Evolutionary conservation across 371 early-diverging fungal genomes (phyloP).

Genomic region (Racocetra persica): DNA sequence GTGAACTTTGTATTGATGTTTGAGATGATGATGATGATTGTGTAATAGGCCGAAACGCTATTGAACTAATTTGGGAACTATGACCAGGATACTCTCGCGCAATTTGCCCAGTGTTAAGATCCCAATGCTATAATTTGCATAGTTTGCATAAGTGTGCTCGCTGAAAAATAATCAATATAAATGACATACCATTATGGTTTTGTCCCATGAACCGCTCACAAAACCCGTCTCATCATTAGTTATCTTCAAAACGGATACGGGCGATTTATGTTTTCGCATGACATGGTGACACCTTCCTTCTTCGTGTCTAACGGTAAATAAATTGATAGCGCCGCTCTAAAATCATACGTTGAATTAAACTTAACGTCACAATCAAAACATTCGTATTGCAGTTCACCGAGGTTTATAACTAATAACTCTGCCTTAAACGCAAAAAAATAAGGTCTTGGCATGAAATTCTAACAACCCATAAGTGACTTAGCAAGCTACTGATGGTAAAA

Average conservation of each 20-base stretch:
- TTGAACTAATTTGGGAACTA: slow-evolving; percentile 81
- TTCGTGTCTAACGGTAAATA: slow-evolving; percentile 91
- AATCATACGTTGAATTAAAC: slow-evolving; percentile 41
- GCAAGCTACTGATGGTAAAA: too few species aligned
- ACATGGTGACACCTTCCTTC: slow-evolving; percentile 87
- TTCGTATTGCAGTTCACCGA: not conserved
- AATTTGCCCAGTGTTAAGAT: slow-evolving; percentile 81
- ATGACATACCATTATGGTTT: slow-evolving; percentile 66
- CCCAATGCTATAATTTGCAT: slow-evolving; percentile 79
- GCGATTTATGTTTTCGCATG: slow-evolving; percentile 78
- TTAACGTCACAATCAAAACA: not conserved
- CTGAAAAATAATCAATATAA: slow-evolving; percentile 16
- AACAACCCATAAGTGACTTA: too few species aligned
- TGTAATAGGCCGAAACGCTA: slow-evolving; percentile 72
- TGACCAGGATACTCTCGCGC: slow-evolving; percentile 77
- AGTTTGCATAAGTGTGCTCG: not conserved
- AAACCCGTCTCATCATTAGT: slow-evolving; percentile 78
- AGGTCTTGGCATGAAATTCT: too few species aligned
- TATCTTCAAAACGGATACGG: slow-evolving; percentile 85
- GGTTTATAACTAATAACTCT: too few species aligned
- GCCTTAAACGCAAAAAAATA: too few species aligned
- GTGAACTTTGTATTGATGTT: slow-evolving; percentile 27
- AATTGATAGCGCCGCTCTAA: slow-evolving; percentile 83
- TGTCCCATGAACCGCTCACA: slow-evolving; percentile 96
- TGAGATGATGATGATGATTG: slow-evolving; percentile 46